Conservation (phyloP, 257 asterid genomes). For the Striga asiatica region DNA sequence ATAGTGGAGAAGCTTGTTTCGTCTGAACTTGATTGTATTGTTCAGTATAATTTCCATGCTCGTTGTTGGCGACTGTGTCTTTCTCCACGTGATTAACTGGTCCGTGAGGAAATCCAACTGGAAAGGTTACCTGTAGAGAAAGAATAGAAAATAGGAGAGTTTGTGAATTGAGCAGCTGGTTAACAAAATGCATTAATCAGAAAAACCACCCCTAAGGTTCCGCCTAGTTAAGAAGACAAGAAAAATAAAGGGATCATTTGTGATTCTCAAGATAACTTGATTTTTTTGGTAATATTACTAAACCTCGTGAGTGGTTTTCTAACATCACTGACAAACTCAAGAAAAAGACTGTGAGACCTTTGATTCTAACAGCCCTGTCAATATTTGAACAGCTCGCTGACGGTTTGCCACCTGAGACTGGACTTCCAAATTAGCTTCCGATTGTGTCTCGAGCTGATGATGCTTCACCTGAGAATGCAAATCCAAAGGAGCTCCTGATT, state of each 20-base stretch:
- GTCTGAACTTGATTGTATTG: slow-evolving; percentile 1
- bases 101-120: slow-evolving; percentile 15
- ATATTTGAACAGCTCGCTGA: slow-evolving; percentile 26
- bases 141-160: slow-evolving; percentile 15
- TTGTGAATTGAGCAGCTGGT: slow-evolving; percentile 30
- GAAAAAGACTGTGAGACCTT: slow-evolving; percentile 16
- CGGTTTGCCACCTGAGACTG: neutral
- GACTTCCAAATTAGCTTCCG: neutral
- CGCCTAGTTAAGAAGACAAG: neutral
- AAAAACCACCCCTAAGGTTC: neutral
- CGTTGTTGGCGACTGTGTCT: no score
- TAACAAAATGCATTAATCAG: neutral
- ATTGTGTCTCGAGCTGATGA: no score
- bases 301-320: neutral
- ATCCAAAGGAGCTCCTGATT: no score
- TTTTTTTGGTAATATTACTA: neutral
- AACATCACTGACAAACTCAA: neutral
- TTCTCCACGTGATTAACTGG: no score
- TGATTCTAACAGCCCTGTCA: slow-evolving; percentile 28
- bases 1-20: slow-evolving; percentile 13
- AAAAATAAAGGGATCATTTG: neutral
- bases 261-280: neutral
- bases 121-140: slow-evolving; percentile 19
- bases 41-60: slow-evolving; percentile 24
- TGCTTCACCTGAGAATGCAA: no score